Base-by-base conservation (phyloP, 78 protist genomes). In the Salpingoeca rosetta region DNA sequence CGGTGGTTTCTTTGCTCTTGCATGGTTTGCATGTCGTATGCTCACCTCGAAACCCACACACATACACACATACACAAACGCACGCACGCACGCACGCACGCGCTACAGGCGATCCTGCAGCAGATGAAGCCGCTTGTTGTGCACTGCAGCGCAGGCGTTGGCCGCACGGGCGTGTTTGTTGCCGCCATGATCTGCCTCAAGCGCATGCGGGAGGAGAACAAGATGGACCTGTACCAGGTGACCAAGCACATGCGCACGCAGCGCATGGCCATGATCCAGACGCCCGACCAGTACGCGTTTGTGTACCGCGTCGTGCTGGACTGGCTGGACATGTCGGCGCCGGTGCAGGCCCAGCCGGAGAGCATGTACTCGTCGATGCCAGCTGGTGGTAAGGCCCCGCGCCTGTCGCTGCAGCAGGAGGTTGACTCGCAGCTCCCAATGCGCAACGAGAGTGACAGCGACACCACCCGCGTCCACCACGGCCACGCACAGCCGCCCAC, bases 71-170 rank as follows among this genome's bases (percentile, higher is more conserved):
- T 56, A 25, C n/a, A 56, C n/a, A 56, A 25, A 56, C 11, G 22
- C 22, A 25, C 11, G n/a, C 11, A 11, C 11, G 22, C 22, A 56
- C 22, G 72, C 22, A 22, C 22, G 72, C 22, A 22, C 22, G 72
- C 22, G 72, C 22, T 11, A 25, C n/a, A 56, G 72, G 77, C 36
- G 12, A 35, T 73, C 77, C 3, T 35, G 40, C 77, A 73, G 17
- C 65, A 73, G 26, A 11, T 73, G 36, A 73, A 35, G 41, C 88
- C 92, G 2, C 28, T 75, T 0, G 37, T 89, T 0, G 86, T 85
- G n/a, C 92, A 89, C 65, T 89, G 88, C 88, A 11, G 81, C 11
- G 88, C 88, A 0, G 92, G 92, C 31, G 80, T 86, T 11, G 92
- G 92, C 27, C 85, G 92, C 1, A 86, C 89, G 1, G 92, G 92